A percentile compares a stretch with the other conserved stretches of the same genome.
Conservation (phyloP, 345 rosid species). For the Trapa bicornis region DNA sequence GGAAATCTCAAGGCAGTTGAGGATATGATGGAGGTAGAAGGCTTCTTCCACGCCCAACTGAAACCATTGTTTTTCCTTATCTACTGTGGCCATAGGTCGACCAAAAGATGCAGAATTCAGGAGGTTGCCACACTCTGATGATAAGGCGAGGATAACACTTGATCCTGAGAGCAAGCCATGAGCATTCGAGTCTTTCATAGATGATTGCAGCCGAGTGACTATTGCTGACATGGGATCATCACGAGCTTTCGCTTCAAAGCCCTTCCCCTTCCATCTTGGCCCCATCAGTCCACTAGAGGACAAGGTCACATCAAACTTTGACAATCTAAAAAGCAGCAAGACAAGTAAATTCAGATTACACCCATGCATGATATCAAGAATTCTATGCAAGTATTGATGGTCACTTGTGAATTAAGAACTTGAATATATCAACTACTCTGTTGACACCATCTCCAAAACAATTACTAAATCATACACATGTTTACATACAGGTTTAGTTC, state of each 20-base stretch:
- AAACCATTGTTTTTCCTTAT: conserved; percentile 62
- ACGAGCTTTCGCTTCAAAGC: conserved; percentile 52
- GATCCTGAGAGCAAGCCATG: conserved; percentile 36
- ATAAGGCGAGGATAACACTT: conserved; percentile 40
- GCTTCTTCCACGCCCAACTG: conserved; percentile 75
- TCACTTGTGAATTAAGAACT: no score
- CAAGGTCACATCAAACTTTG: no score
- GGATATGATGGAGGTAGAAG: conserved; percentile 39
- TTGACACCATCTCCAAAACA: no score
- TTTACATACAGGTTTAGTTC: no score
- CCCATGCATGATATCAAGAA: no score
- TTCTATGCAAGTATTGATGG: no score
- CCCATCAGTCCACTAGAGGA: conserved; percentile 10
- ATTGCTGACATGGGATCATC: conserved; percentile 62
- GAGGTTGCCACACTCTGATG: conserved; percentile 40
- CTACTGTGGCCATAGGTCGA: conserved; percentile 33
- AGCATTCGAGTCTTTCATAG: conserved; percentile 32
- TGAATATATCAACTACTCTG: no score
- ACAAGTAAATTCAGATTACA: no score
- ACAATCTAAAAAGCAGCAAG: no score
- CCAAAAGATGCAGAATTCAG: conserved; percentile 69
- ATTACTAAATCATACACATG: no score
- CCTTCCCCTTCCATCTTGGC: conserved; percentile 89
- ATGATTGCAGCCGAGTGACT: conserved; percentile 39
- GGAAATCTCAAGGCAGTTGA: conserved; percentile 49